These are phyloP conservation scores for Kitagawia praeruptora DNA, from an alignment of 129 eudicot species.

Conservation along the genomic window DNA sequence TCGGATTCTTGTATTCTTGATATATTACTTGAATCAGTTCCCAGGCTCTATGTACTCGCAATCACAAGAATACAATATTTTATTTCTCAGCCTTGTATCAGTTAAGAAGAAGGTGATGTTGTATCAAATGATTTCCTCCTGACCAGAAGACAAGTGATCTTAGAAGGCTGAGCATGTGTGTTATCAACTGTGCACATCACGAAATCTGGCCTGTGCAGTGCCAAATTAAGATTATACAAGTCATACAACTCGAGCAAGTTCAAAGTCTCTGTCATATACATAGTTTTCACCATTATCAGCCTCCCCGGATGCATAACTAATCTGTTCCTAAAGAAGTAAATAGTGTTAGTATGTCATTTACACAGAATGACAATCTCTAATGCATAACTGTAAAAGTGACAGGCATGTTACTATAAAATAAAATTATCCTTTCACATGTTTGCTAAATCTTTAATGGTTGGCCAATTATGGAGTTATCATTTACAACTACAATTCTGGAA, in stretches of 20 bases:
- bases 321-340: not conserved
- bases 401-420: not conserved
- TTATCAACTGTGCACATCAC: slow-evolving; percentile 56
- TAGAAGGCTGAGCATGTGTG: slow-evolving; percentile 56
- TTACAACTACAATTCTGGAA: not conserved
- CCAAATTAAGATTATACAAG: slow-evolving; percentile 12
- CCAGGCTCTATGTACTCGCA: not conserved
- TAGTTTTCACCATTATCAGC: not conserved
- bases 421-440: not conserved
- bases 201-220: slow-evolving; percentile 76
- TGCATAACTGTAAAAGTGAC: not conserved
- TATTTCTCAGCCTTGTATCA: not conserved
- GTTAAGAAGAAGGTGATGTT: slow-evolving; percentile 16
- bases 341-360: not conserved
- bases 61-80: not conserved
- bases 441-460: not conserved
- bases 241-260: not conserved
- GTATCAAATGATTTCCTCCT: slow-evolving; percentile 72
- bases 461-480: not conserved
- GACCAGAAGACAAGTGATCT: slow-evolving; percentile 57
- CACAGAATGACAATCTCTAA: not conserved
- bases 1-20: slow-evolving; percentile 7
- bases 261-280: not conserved
- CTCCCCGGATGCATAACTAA: not conserved
- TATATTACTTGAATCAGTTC: not conserved